A percentile compares a stretch with the other conserved stretches of the same genome.
phyloP scores from a whole-genome alignment of 768 basidiomycete species.

The Naganishia friedmannii region DNA sequence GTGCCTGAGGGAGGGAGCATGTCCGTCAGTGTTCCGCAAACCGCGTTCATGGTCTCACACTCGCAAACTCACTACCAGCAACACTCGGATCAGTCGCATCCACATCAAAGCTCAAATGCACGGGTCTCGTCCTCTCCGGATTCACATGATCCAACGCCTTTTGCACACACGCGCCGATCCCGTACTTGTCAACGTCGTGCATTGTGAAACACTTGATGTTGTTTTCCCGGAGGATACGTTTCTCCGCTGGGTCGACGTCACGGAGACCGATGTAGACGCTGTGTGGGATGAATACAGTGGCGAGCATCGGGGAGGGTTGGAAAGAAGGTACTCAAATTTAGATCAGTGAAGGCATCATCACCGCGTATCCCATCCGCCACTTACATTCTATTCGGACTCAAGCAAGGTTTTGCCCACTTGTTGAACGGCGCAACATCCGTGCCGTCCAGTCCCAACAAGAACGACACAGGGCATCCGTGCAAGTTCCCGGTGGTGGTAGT shows the following conservation, averaged over 20 bases:
- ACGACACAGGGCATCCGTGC: constrained; percentile 97
- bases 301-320: background rate
- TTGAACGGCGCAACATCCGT: constrained; percentile 53
- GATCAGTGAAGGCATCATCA: background rate
- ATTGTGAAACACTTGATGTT: constrained; percentile 82
- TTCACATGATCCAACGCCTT: constrained; percentile 95
- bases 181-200: constrained; percentile 80
- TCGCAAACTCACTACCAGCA: constrained; percentile 67
- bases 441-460: constrained; percentile 66
- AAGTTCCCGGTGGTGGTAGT: constrained; percentile 83
- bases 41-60: too few relatives aligned
- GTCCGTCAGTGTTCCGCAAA: background rate
- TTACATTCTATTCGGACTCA: constrained; percentile 67
- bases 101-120: constrained; percentile 95
- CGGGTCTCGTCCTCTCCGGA: constrained; percentile 73
- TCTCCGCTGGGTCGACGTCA: constrained; percentile 85
- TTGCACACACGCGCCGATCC: constrained; percentile 90
- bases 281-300: too few relatives aligned
- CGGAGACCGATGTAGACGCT: constrained; percentile 93
- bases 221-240: constrained; percentile 75
- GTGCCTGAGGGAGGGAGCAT: constrained; percentile 37
- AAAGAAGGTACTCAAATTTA: background rate
- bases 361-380: background rate
- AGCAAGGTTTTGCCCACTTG: constrained; percentile 62
- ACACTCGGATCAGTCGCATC: constrained; percentile 90